Conservation (phyloP, 805 yeast genomes). For the Nakazawaea pomicola region DNA sequence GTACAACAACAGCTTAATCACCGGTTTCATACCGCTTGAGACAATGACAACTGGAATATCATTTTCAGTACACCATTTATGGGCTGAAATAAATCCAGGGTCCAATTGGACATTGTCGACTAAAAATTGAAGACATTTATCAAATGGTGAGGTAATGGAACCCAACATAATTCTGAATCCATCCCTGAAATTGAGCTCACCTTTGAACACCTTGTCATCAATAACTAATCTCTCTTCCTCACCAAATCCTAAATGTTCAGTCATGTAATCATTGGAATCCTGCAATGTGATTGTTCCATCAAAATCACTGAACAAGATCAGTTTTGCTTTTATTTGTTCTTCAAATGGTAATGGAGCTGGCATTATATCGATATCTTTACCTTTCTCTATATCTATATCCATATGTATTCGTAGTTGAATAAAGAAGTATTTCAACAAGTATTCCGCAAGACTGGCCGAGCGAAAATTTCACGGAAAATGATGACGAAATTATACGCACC, state of each 20-base stretch:
- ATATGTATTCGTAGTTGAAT: neutral
- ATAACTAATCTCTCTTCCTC: constrained; percentile 56
- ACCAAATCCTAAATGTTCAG: constrained; percentile 89
- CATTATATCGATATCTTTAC: too few relatives aligned
- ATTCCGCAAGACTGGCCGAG: too few relatives aligned
- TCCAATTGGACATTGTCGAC: constrained; percentile 69
- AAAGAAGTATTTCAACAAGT: too few relatives aligned
- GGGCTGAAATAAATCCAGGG: constrained; percentile 83
- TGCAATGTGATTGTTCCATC: constrained; percentile 97
- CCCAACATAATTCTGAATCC: constrained; percentile 84
- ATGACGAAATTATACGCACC: too few relatives aligned
- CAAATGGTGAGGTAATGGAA: constrained; percentile 70
- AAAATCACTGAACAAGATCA: constrained; percentile 94
- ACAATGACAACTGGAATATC: constrained; percentile 83
- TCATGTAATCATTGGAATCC: constrained; percentile 89
- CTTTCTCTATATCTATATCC: neutral
- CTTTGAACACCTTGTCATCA: constrained; percentile 70
- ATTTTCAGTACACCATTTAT: constrained; percentile 68
- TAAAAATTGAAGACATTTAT: constrained; percentile 71
- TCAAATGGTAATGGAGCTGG: constrained; percentile 6
- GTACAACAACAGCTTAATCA: constrained; percentile 71
- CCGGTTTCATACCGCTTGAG: constrained; percentile 91
- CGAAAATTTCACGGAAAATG: too few relatives aligned
- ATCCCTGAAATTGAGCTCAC: constrained; percentile 65
- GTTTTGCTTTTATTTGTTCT: constrained; percentile 30